phyloP scores from a whole-genome alignment of 2,329 filamentous ascomycete species.

The Aspergillus texensis region DNA sequence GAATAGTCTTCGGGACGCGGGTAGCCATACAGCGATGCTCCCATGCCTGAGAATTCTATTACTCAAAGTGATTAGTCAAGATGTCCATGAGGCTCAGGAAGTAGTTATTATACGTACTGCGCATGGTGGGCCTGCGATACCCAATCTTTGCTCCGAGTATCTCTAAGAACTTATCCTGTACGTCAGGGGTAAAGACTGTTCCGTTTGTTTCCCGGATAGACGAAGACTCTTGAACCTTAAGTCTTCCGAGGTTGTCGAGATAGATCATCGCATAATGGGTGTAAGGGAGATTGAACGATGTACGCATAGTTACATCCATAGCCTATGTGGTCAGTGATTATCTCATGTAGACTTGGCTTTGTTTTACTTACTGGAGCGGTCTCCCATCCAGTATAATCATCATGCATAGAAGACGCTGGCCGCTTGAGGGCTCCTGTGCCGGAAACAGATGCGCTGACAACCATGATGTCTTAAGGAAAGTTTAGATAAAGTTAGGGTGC shows the following conservation, averaged over 20 bases:
- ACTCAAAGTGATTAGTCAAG: slow-evolving; percentile 4
- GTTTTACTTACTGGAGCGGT: slow-evolving; percentile 30
- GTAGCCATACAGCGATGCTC: slow-evolving; percentile 24
- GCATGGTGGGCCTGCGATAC: slow-evolving; percentile 29
- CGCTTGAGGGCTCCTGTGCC: slow-evolving; percentile 33
- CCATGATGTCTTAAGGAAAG: slow-evolving; percentile 26
- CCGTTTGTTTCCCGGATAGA: slow-evolving; percentile 35
- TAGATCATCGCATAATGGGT: slow-evolving; percentile 42
- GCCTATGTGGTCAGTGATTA: slow-evolving; percentile 22
- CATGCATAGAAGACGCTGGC: slow-evolving; percentile 32
- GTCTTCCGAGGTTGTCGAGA: slow-evolving; percentile 35
- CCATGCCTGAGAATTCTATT: slow-evolving; percentile 15
- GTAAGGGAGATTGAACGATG: slow-evolving; percentile 33
- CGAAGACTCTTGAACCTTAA: slow-evolving; percentile 36
- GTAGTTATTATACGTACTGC: slow-evolving; percentile 28
- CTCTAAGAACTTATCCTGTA: slow-evolving; percentile 40
- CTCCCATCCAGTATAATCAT: slow-evolving; percentile 34
- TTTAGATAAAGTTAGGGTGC: not conserved
- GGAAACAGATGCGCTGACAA: slow-evolving; percentile 29
- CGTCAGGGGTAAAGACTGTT: slow-evolving; percentile 37
- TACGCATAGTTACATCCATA: slow-evolving; percentile 29
- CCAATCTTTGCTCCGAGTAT: slow-evolving; percentile 34
- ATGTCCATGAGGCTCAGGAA: not conserved
- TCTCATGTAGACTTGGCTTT: not conserved
- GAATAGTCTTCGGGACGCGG: slow-evolving; percentile 14